Evolutionary conservation across 345 rosid species (phyloP).

Genomic region (Camelina sativa): DNA sequence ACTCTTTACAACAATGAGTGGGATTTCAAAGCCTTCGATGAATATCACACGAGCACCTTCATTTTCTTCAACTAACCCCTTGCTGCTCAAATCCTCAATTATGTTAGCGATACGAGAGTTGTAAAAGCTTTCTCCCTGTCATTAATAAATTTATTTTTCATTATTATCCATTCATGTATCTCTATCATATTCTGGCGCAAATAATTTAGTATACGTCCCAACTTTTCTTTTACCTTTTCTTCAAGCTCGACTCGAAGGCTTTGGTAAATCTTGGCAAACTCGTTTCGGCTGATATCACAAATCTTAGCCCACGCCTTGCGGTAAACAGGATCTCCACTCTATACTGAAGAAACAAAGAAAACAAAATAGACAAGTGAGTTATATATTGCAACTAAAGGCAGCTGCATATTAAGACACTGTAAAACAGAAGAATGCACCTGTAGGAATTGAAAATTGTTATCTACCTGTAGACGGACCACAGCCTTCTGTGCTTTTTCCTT

Average conservation of each 20-base stretch:
- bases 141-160: constrained; percentile 28
- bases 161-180: constrained; percentile 9
- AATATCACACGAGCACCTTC: constrained; percentile 91
- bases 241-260: constrained; percentile 69
- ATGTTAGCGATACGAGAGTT: constrained; percentile 70
- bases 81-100: constrained; percentile 55
- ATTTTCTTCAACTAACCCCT: constrained; percentile 83
- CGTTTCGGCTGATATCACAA: constrained; percentile 65
- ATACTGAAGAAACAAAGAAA: constrained; percentile 1
- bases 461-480: constrained; percentile 86
- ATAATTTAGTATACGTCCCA: constrained; percentile 1
- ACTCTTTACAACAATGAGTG: constrained; percentile 86
- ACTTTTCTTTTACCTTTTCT: constrained; percentile 59
- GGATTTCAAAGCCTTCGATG: constrained; percentile 73
- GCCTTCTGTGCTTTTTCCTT: constrained; percentile 82
- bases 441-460: neutral
- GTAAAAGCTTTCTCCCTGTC: constrained; percentile 97
- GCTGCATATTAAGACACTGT: neutral
- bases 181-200: constrained; percentile 10
- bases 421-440: neutral
- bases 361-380: neutral
- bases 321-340: constrained; percentile 77
- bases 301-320: constrained; percentile 72
- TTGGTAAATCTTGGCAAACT: constrained; percentile 66
- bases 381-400: neutral